Conservation (phyloP, 179 eudicot genomes). For the Carnegiea gigantea region DNA sequence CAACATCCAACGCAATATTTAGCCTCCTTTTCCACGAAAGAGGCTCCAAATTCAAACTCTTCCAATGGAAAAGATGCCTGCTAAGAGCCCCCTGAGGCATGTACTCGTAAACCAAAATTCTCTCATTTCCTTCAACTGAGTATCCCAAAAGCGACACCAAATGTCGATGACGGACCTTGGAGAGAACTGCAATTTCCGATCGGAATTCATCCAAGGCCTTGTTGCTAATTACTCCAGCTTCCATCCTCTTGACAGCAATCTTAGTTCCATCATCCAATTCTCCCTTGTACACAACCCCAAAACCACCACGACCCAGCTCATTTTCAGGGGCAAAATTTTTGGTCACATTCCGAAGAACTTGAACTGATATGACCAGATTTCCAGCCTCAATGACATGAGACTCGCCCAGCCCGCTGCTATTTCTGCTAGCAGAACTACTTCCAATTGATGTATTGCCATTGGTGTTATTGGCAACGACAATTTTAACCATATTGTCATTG, state of each 20-base stretch:
- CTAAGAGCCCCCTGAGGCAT: slow-evolving; percentile 98
- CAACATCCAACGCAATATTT: slow-evolving; percentile 92
- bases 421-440: slow-evolving; percentile 62
- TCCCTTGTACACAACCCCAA: slow-evolving; percentile 94
- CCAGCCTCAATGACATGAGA: slow-evolving; percentile 83
- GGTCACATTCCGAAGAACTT: slow-evolving; percentile 84
- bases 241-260: slow-evolving; percentile 97
- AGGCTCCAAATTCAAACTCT: slow-evolving; percentile 64
- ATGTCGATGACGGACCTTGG: slow-evolving; percentile 91
- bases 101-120: slow-evolving; percentile 83
- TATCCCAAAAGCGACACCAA: slow-evolving; percentile 90
- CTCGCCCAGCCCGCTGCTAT: slow-evolving; percentile 44
- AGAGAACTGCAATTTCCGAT: slow-evolving; percentile 86
- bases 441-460: slow-evolving; percentile 41
- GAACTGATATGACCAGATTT: slow-evolving; percentile 80
- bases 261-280: slow-evolving; percentile 86
- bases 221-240: slow-evolving; percentile 65
- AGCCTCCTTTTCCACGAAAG: slow-evolving; percentile 88
- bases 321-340: slow-evolving; percentile 76
- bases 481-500: slow-evolving; percentile 51
- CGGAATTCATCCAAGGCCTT: slow-evolving; percentile 81
- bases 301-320: slow-evolving; percentile 93
- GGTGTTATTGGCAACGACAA: slow-evolving; percentile 51
- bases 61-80: slow-evolving; percentile 88
- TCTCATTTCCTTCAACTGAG: slow-evolving; percentile 67